Evolutionary conservation across 2,329 filamentous ascomycete species (phyloP), one percentile per base, ranked within the genome.

Genomic region (Neonectria punicea): DNA sequence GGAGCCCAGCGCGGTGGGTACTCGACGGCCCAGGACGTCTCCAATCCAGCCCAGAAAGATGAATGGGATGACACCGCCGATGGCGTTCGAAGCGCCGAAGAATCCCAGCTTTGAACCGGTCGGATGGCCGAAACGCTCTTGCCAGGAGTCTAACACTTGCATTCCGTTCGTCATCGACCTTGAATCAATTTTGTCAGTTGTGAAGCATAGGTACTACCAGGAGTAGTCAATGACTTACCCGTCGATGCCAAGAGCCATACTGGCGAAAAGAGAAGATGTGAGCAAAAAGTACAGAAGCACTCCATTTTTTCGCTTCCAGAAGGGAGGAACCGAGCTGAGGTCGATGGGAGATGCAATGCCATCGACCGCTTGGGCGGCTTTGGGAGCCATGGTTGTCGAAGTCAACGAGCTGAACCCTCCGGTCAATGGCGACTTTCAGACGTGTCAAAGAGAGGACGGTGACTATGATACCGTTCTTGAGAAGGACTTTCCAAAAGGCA

Each of bases 251-350:
- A 80, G 72, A 3, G 80, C 79, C 25, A 79, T 78, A 63, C 80
- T 82, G 36, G 80, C 78, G 34, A 82, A 68, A 1, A 82, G 73
- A 5, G 80, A 82, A 0, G 81, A 82, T 0, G 81, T 82, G 16
- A 82, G 75, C 4, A 82, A 68, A 41, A 82, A 82, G 67, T 82
- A 82, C 4, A 82, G 71, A 16, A 82, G 68, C 3, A 81, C 72
- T 2, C 80, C 80, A 75, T 83, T 83, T 51, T 80, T 82, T 13
- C 79, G 67, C 11, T 72, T 72, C 74, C 76, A 80, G 56, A 80
- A 80, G 0, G 77, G 78, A 1, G 77, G 72, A 5, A 78, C 69
- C 0, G 73, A 51, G 3, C 69, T 64, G 34, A 79, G 63, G 59
- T 80, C 77, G 18, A 80, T 75, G 2, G 75, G 72, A 16, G 77